Evolutionary conservation across 176 grass and related monocot genomes (phyloP).

Genomic region (Pontederia crassipes): DNA sequence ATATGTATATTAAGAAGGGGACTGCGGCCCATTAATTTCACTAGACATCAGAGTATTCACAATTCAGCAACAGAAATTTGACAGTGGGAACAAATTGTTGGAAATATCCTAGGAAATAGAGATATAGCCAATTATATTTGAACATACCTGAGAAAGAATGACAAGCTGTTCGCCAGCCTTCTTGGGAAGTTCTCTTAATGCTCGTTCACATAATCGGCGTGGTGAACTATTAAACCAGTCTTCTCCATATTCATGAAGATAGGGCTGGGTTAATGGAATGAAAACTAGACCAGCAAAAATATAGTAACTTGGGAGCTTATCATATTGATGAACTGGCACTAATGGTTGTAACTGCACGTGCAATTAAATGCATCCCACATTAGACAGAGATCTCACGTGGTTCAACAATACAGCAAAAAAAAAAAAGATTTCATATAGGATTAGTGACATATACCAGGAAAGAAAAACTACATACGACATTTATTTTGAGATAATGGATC

Average conservation of each 20-base stretch:
- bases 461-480: too few relatives aligned
- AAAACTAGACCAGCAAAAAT: slow-evolving; percentile 95
- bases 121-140: too few relatives aligned
- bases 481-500: too few relatives aligned
- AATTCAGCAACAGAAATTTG: too few relatives aligned
- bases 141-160: slow-evolving; percentile 81
- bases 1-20: too few relatives aligned
- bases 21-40: too few relatives aligned
- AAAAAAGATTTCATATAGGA: too few relatives aligned
- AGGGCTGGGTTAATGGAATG: slow-evolving; percentile 84
- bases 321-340: slow-evolving; percentile 89
- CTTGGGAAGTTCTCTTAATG: slow-evolving; percentile 74
- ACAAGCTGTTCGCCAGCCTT: slow-evolving; percentile 71
- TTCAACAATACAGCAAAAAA: too few relatives aligned
- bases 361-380: slow-evolving; percentile 8
- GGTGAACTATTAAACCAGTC: slow-evolving; percentile 96
- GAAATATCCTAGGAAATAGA: too few relatives aligned
- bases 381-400: not conserved
- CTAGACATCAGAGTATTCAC: too few relatives aligned
- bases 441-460: too few relatives aligned
- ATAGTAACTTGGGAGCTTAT: slow-evolving; percentile 88
- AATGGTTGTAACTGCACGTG: slow-evolving; percentile 80
- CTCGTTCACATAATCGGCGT: slow-evolving; percentile 77
- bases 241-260: slow-evolving; percentile 97
- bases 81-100: too few relatives aligned